Evolutionary conservation across 805 yeast species (phyloP), one percentile per base, ranked within the genome.

Genomic region (Ogataea glucozyma): DNA sequence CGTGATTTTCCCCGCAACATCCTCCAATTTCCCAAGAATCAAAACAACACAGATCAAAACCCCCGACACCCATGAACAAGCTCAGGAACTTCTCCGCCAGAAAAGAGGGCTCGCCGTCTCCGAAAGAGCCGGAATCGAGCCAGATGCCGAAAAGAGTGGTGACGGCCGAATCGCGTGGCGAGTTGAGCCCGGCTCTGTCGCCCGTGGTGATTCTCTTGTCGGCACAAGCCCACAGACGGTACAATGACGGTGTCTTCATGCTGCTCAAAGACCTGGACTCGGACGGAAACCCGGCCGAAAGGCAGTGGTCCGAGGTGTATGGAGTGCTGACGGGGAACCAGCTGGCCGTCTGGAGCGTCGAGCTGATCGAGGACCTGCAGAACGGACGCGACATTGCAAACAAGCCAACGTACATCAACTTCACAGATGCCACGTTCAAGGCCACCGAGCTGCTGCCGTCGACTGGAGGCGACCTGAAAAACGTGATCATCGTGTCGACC

Each of bases 251-350:
- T 41, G 78, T 83, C 2, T 79, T 86, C 57, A 78, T 85, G 84
- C 64, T 86, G 7, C 69, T 85, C 47, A 80, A 82, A 53, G 91
- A 85, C 53, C 67, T 86, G 53, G 81, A 82, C 57, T 78, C 86
- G 19, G 96, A 91, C 52, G 99, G 99, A 7, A 76, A 82, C 43
- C 90, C 96, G 0, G 81, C 84, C 0, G 86, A 83, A 38, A 72
- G 97, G 34, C 75, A 76, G 55, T 93, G 99, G 99, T 73, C 76
- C 41, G 97, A 93, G 66, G 96, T 90, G 18, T 93, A 86, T 62
- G 98, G 96, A 32, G 88, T 87, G 12, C 70, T 93, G 31, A 80
- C 88, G 4, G 99, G 99, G 16, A 87, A 88, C 45, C 96, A 91
- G 56, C 69, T 93, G 47, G 95, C 97, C 0, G 78, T 88, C 48